Conservation (phyloP, 2,329 filamentous ascomycete species). For the Verticillium nonalfalfae region DNA sequence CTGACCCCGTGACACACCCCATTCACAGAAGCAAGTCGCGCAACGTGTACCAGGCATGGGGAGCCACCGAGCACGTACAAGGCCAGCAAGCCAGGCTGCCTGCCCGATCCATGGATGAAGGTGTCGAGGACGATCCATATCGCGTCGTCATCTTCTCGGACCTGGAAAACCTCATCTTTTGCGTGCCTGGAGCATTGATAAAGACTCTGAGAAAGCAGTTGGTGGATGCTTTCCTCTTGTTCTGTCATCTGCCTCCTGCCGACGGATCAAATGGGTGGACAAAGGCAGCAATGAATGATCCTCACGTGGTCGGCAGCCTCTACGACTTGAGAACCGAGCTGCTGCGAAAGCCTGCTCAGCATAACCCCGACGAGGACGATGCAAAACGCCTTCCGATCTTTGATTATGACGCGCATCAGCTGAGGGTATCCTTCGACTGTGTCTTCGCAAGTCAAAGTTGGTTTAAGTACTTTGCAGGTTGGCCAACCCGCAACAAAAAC, state of each 20-base stretch:
- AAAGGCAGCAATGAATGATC: constrained; percentile 21
- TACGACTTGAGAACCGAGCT: constrained; percentile 4
- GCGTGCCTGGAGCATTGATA: constrained; percentile 33
- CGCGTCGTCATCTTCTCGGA: constrained; percentile 77
- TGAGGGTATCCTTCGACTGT: constrained; percentile 38
- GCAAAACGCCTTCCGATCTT: constrained; percentile 16
- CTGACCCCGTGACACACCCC: constrained; percentile 26
- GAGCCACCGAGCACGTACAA: constrained; percentile 44
- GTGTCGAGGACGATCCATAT: constrained; percentile 74
- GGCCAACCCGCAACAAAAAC: constrained; percentile 10
- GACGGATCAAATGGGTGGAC: constrained; percentile 21
- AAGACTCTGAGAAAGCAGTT: constrained; percentile 36
- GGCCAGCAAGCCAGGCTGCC: constrained; percentile 49
- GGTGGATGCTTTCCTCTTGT: constrained; percentile 65
- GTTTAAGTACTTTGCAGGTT: constrained; percentile 35
- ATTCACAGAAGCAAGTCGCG: constrained; percentile 18
- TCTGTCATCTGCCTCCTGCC: constrained; percentile 56
- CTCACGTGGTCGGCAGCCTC: neutral
- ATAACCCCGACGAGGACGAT: constrained; percentile 4
- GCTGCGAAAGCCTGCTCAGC: constrained; percentile 3
- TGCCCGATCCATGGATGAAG: constrained; percentile 68
- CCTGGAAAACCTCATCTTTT: constrained; percentile 55
- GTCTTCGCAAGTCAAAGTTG: constrained; percentile 41
- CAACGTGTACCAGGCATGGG: constrained; percentile 47
- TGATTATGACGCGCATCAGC: constrained; percentile 17